Evolutionary conservation across 2,329 filamentous ascomycete species (phyloP), one percentile per base, ranked within the genome.

Genomic region (Nemania sp.): DNA sequence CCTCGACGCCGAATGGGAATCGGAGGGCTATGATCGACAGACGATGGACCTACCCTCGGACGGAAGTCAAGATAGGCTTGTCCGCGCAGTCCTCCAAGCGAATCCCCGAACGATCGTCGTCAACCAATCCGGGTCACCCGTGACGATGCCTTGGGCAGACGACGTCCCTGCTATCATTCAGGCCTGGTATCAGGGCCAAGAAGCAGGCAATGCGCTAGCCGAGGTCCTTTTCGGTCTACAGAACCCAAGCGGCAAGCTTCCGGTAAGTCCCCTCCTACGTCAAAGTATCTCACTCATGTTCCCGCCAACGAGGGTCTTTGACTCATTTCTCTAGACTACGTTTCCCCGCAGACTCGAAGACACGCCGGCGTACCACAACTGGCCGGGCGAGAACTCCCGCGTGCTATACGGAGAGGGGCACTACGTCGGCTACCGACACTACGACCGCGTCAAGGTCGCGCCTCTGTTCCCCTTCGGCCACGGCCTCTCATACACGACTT

Each of bases 1-100:
- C 1, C 79, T 91, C 0, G 88, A 91, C 71, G 84, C 84, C 5
- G 89, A 91, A 71, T 91, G 88, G 88, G 89, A 91, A 70, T 90
- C 87, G 1, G 89, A 91, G 72, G 88, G 88, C 1, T 89, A 89
- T 61, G 88, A 90, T 70, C 82, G 88, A 48, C 77, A 80, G 57
- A 83, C 79, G 57, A 85, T 87, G 82, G 83, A 86, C 63, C 76
- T 88, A 4, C 85, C 86, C 37, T 77, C 76, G 29, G 76, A 82
- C 62, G 83, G 78, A 46, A 83, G 77, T 71, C 84, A 87, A 67
- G 87, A 90, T 69, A 81, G 82, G 39, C 80, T 91, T 4, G 80
- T 90, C 56, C 80, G 84, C 50, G 86, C 86, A 1, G 80, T 90
- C 0, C 77, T 86, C 17, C 78, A 80, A 15, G 86, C 83, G 4